Conservation (phyloP, 2,329 filamentous ascomycete species). For the Cercospora sesami region DNA sequence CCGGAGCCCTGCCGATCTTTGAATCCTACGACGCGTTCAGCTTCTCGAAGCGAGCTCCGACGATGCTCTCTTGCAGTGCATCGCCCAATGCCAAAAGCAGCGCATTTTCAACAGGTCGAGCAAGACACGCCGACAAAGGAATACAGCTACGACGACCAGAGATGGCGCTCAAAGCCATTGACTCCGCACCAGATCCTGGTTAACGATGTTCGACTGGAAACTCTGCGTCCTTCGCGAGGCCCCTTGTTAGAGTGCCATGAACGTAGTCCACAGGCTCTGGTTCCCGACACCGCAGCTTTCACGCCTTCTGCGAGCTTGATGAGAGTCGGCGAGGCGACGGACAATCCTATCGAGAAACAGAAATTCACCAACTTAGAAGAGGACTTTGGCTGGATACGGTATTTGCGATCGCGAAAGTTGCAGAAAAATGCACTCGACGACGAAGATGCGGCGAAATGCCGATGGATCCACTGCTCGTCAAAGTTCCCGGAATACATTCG, state of each 20-base stretch:
- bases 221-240: slow-evolving; percentile 35
- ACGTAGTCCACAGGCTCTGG: slow-evolving; percentile 38
- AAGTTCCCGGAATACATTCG: slow-evolving; percentile 44
- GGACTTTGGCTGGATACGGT: slow-evolving; percentile 48
- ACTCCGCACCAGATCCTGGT: slow-evolving; percentile 44
- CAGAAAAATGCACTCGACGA: slow-evolving; percentile 37
- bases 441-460: slow-evolving; percentile 37
- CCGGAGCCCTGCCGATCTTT: not conserved
- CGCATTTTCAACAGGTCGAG: slow-evolving; percentile 7
- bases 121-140: slow-evolving; percentile 9
- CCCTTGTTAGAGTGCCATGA: slow-evolving; percentile 44
- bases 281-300: slow-evolving; percentile 34
- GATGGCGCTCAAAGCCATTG: slow-evolving; percentile 43
- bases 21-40: slow-evolving; percentile 2
- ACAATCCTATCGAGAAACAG: slow-evolving; percentile 42
- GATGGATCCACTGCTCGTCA: slow-evolving; percentile 48
- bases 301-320: slow-evolving; percentile 28
- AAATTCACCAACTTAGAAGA: slow-evolving; percentile 39
- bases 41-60: not conserved
- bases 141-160: slow-evolving; percentile 40
- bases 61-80: slow-evolving; percentile 2
- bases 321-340: slow-evolving; percentile 29
- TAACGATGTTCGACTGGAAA: slow-evolving; percentile 43
- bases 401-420: slow-evolving; percentile 38
- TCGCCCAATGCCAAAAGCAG: slow-evolving; percentile 24